Evolutionary conservation across 164 flowering plant genomes (phyloP).

Genomic region (Vitis rotundifolia): DNA sequence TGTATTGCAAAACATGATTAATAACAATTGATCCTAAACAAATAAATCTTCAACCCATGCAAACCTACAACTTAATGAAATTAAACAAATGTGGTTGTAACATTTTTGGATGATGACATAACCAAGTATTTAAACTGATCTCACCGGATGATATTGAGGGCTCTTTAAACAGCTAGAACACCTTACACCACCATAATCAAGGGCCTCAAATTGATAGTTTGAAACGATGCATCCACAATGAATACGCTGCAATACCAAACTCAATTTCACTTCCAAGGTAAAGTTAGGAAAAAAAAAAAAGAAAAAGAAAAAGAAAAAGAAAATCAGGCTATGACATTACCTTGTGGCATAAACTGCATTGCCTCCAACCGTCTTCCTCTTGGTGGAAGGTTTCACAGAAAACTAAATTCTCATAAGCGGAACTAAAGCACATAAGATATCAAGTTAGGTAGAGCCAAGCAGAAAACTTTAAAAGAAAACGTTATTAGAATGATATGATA

Average conservation of each 20-base stretch:
- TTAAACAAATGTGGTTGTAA: not conserved
- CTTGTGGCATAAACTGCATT: slow-evolving; percentile 56
- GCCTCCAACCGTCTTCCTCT: slow-evolving; percentile 74
- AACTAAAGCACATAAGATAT: slow-evolving; percentile 26
- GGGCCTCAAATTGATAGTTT: slow-evolving; percentile 33
- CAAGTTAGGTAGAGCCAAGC: not conserved
- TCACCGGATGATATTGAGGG: slow-evolving; percentile 25
- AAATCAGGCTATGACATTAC: slow-evolving; percentile 17
- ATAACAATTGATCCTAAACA: not conserved
- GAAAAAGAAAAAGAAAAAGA: not conserved
- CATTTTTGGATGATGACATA: not conserved
- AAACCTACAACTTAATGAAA: not conserved
- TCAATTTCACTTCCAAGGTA: not conserved
- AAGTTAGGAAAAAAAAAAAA: not conserved
- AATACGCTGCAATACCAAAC: slow-evolving; percentile 37
- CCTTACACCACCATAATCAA: slow-evolving; percentile 63
- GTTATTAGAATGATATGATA: too few species aligned
- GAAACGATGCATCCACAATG: slow-evolving; percentile 78
- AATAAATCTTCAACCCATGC: not conserved
- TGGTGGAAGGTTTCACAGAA: slow-evolving; percentile 63
- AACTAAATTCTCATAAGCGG: slow-evolving; percentile 51
- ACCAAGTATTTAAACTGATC: slow-evolving; percentile 8
- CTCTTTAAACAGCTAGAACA: slow-evolving; percentile 44
- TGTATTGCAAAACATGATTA: not conserved
- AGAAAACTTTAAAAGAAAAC: not conserved